These are phyloP conservation scores for Chlorella variabilis DNA, from an alignment of 163 green algal species.

Conservation along the genomic window DNA sequence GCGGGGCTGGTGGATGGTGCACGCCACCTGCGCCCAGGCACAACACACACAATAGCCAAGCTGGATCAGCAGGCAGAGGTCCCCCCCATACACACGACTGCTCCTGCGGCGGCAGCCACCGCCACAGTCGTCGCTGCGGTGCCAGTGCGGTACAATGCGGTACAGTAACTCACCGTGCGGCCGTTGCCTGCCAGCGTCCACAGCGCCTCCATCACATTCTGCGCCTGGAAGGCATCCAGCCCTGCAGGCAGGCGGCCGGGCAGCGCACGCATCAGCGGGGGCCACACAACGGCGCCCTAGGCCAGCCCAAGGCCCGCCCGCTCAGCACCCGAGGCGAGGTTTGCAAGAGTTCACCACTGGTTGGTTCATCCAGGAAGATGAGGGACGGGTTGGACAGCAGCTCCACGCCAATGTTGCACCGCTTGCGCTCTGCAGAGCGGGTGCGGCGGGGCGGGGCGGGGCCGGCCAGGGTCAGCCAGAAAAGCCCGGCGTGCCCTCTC, in stretches of 20 bases:
- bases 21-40: not conserved
- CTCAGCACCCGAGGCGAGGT: not conserved
- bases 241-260: constrained; percentile 34
- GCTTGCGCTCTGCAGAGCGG: constrained; percentile 55
- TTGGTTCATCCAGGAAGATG: constrained; percentile 83
- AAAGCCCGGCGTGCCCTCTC: too few relatives aligned
- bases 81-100: too few relatives aligned
- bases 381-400: constrained; percentile 70
- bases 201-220: constrained; percentile 57
- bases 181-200: constrained; percentile 44
- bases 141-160: too few relatives aligned
- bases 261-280: not conserved
- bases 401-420: constrained; percentile 80
- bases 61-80: too few relatives aligned
- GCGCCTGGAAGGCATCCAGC: constrained; percentile 64
- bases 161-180: constrained; percentile 41
- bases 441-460: too few relatives aligned
- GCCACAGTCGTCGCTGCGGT: too few relatives aligned
- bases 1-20: constrained; percentile 62
- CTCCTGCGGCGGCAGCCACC: too few relatives aligned
- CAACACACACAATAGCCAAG: not conserved
- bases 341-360: constrained; percentile 50
- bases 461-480: too few relatives aligned
- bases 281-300: not conserved
- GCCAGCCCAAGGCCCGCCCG: not conserved